Base-by-base conservation (phyloP, 441 rosid genomes). In the Macaranga tanarius region DNA sequence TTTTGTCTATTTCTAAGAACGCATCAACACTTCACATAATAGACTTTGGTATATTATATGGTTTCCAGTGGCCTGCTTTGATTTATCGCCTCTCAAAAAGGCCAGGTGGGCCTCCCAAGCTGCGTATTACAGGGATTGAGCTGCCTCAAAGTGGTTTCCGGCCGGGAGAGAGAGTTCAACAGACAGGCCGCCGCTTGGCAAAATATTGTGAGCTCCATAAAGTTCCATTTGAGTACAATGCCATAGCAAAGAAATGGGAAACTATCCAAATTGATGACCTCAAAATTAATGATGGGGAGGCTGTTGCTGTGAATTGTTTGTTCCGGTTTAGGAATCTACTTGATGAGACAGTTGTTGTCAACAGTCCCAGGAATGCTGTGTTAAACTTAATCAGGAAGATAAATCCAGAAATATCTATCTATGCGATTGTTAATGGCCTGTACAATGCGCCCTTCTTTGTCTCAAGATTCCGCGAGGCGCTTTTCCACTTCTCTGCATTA, bases 1-100 rank as follows among this genome's bases (percentile, higher is more conserved):
- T 82, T 54, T n/a, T 75, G 48, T 63, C 52, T n/a, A 71, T 75
- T 23, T 64, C 88, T 11, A 72, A 73, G 75, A 80, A 77, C 44
- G 90, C 84, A 77, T 61, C 74, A 34, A 72, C 79, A 2, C 77
- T 86, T 62, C 90, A 89, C 68, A 80, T 87, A 34, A 80, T 95
- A 55, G 97, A 95, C 76, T 92, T 95, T 57, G 99, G 97, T 2
- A 87, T 95, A 48, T 75, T 80, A 57, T 84, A 87, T 68, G 94
- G 94, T 59, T 86, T 87, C 83, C 90, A 89, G 67, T 89, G 91
- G 90, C 91, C 89, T 23, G 55, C 78, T n/a, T 74, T 89, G 48
- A 89, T 89, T 71, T 73, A 75, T 23, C 81, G 79, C 45, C 91
- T 89, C 40, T 60, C 89, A 40, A 69, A 61, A 50, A 73, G 86